Conservation (phyloP, 2,329 filamentous ascomycete species). For the Clonostachys rosea region DNA sequence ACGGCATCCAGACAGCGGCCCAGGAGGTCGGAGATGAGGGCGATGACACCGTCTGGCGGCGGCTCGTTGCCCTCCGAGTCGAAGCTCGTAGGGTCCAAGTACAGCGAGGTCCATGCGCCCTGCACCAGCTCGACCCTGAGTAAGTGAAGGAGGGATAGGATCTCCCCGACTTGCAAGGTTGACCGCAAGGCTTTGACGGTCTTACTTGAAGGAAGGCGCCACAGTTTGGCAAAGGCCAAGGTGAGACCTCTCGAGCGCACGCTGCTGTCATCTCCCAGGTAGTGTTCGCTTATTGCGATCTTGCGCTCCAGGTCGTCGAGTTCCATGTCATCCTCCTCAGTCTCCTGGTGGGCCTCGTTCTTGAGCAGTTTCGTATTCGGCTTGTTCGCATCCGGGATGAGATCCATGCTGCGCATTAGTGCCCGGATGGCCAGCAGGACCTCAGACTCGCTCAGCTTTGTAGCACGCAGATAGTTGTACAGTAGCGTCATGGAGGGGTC, state of each 20-base stretch:
- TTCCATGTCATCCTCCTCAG: slow-evolving; percentile 32
- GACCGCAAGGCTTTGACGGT: slow-evolving; percentile 61
- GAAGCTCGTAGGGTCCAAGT: slow-evolving; percentile 53
- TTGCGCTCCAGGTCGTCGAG: slow-evolving; percentile 60
- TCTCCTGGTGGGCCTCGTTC: slow-evolving; percentile 13
- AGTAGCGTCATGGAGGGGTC: slow-evolving; percentile 66
- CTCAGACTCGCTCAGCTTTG: slow-evolving; percentile 61
- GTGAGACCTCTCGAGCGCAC: slow-evolving; percentile 61
- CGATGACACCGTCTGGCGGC: slow-evolving; percentile 63
- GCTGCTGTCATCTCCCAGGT: slow-evolving; percentile 60
- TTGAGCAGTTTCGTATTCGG: slow-evolving; percentile 22
- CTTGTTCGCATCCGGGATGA: slow-evolving; percentile 38
- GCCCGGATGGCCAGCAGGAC: slow-evolving; percentile 61
- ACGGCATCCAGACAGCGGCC: slow-evolving; percentile 72
- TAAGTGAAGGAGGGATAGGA: slow-evolving; percentile 67
- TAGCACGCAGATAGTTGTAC: slow-evolving; percentile 59
- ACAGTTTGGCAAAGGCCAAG: slow-evolving; percentile 65
- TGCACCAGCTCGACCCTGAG: slow-evolving; percentile 69
- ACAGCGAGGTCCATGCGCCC: slow-evolving; percentile 71
- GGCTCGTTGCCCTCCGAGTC: slow-evolving; percentile 31
- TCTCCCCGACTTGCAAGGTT: slow-evolving; percentile 61
- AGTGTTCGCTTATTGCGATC: slow-evolving; percentile 62
- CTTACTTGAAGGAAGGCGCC: slow-evolving; percentile 53
- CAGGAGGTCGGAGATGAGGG: slow-evolving; percentile 66
- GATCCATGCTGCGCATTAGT: slow-evolving; percentile 65